Conservation (phyloP, 176 grass and related monocot species). For the Dactylis glomerata region DNA sequence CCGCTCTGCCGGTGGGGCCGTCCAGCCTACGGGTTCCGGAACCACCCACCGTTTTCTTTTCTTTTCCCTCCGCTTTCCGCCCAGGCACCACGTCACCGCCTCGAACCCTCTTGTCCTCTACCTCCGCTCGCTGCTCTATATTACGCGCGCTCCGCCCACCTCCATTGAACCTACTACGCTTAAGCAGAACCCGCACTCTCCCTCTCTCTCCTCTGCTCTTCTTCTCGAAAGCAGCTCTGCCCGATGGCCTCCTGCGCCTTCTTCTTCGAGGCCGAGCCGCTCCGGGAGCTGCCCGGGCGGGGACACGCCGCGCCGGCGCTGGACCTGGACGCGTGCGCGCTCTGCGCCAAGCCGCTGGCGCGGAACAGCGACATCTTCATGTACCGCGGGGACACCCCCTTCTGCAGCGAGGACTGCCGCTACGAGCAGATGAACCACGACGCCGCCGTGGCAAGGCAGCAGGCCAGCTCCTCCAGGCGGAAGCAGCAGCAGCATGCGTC, state of each 20-base stretch:
- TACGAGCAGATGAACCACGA: conserved; percentile 68
- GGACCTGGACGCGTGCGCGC: conserved; percentile 59
- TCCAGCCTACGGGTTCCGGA: neutral
- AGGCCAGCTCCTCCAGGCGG: neutral
- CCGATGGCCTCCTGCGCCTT: conserved; percentile 25
- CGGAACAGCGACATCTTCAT: conserved; percentile 70
- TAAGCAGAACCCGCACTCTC: neutral
- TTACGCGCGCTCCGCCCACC: neutral
- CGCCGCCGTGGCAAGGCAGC: conserved; percentile 18
- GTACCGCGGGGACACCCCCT: conserved; percentile 74
- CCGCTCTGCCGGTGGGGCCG: neutral
- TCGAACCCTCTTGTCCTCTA: conserved; percentile 1
- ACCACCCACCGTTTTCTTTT: neutral
- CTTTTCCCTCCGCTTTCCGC: neutral
- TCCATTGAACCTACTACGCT: neutral
- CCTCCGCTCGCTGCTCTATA: neutral
- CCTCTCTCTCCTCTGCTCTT: neutral
- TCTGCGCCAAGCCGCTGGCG: conserved; percentile 47
- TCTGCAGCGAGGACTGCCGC: conserved; percentile 82
- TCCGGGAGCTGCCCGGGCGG: neutral
- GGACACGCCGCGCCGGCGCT: neutral
- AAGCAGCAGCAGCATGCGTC: neutral
- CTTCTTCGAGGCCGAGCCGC: conserved; percentile 48
- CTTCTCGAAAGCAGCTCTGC: neutral
- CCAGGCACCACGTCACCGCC: conserved; percentile 11